These are phyloP conservation scores for Xylaria sp. DNA, from an alignment of 2,329 filamentous ascomycete species.

Conservation along the genomic window DNA sequence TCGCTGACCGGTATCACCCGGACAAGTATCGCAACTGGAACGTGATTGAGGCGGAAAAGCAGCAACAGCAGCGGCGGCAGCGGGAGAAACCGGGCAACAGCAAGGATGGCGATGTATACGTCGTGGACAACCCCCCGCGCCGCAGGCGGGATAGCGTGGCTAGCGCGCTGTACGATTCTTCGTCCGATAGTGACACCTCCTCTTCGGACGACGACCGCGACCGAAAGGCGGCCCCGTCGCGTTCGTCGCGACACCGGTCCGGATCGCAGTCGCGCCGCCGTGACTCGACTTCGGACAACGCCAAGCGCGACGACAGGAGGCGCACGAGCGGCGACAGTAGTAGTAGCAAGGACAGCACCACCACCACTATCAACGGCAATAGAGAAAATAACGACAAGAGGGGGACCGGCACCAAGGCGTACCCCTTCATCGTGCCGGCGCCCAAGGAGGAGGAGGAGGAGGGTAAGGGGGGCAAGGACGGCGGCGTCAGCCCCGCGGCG, in stretches of 20 bases:
- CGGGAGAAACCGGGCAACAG: constrained; percentile 6
- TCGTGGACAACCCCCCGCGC: constrained; percentile 23
- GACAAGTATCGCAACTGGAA: constrained; percentile 40
- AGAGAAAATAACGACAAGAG: constrained; percentile 31
- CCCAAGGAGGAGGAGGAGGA: constrained; percentile 30
- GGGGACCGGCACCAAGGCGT: constrained; percentile 33
- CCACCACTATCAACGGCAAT: constrained; percentile 13
- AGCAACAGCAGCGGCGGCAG: constrained; percentile 4
- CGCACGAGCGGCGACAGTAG: constrained; percentile 9
- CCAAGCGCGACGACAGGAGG: constrained; percentile 19
- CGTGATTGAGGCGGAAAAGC: constrained; percentile 26
- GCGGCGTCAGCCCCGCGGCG: constrained; percentile 37
- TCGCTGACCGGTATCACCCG: constrained; percentile 34
- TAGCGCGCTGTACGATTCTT: constrained; percentile 36
- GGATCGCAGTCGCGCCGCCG: constrained; percentile 19
- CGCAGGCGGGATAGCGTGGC: constrained; percentile 27
- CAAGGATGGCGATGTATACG: constrained; percentile 24
- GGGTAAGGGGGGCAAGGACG: constrained; percentile 30
- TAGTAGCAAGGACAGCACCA: constrained; percentile 23
- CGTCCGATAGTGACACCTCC: constrained; percentile 28
- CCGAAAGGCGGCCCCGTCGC: constrained; percentile 12
- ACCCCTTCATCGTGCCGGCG: constrained; percentile 47
- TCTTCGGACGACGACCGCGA: constrained; percentile 13
- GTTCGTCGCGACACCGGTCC: constrained; percentile 28
- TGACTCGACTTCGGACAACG: constrained; percentile 2